Percentiles rank a stretch among this genome's conserved stretches.
Conservation (phyloP, 1,284 basidiomycete species). For the Leccinum subrobustum region DNA sequence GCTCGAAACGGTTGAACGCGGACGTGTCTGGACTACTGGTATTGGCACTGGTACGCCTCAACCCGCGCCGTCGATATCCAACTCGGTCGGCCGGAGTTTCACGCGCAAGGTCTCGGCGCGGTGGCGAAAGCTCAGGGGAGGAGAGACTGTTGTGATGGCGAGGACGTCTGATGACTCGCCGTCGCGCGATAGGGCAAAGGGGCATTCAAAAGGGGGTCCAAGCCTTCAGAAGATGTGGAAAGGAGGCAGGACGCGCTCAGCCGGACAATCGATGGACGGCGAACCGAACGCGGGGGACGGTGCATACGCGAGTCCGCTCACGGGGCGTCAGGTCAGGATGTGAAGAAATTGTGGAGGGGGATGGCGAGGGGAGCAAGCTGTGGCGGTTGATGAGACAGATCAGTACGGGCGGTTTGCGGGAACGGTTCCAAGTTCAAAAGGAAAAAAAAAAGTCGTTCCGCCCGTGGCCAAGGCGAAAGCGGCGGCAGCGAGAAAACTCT, state of each 20-base stretch:
- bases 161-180: constrained; percentile 18
- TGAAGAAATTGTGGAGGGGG: constrained; percentile 7
- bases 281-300: constrained; percentile 1
- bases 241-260: constrained; percentile 12
- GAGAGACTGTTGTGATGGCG: constrained; percentile 2
- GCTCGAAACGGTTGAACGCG: constrained; percentile 8
- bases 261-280: constrained; percentile 21
- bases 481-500: constrained; percentile 22
- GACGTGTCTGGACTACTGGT: not conserved
- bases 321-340: constrained; percentile 1
- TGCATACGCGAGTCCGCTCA: constrained; percentile 9
- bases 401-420: constrained; percentile 60
- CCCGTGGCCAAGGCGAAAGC: constrained; percentile 41
- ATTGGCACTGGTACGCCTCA: not conserved
- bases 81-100: constrained; percentile 15
- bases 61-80: constrained; percentile 7
- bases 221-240: constrained; percentile 37
- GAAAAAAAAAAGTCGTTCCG: constrained; percentile 30
- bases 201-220: constrained; percentile 26
- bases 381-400: constrained; percentile 72
- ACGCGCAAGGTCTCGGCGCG: constrained; percentile 42
- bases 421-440: constrained; percentile 43
- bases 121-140: constrained; percentile 37
- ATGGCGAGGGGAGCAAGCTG: constrained; percentile 41
- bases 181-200: not conserved